These are phyloP conservation scores for Neonectria neomacrospora DNA, from an alignment of 2,329 filamentous ascomycete genomes.

Conservation along the genomic window DNA sequence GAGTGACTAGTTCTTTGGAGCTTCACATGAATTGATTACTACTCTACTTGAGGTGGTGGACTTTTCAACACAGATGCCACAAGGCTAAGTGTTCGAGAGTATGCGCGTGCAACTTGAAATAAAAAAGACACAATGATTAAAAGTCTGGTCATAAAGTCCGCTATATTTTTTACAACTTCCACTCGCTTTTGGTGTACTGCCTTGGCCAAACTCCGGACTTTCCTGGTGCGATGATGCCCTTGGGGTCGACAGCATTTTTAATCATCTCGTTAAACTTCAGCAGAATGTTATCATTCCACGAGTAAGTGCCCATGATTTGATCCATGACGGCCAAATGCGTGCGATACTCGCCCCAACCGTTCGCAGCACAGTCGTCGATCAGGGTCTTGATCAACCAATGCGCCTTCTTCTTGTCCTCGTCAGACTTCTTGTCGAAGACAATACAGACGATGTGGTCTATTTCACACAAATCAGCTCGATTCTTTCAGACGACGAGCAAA, in stretches of 20 bases:
- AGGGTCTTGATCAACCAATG: slow-evolving; percentile 48
- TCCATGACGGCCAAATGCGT: slow-evolving; percentile 60
- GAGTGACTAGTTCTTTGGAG: no score
- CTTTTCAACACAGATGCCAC: no score
- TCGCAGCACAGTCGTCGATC: slow-evolving; percentile 53
- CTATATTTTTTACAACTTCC: slow-evolving; percentile 4
- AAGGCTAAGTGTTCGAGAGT: not conserved
- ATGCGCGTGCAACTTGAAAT: no score
- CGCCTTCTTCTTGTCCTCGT: slow-evolving; percentile 49
- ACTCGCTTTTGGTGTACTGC: slow-evolving; percentile 19
- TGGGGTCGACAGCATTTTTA: slow-evolving; percentile 58
- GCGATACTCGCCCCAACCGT: slow-evolving; percentile 59
- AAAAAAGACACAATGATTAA: no score
- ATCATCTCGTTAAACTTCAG: slow-evolving; percentile 57
- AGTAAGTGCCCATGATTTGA: slow-evolving; percentile 59
- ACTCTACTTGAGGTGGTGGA: no score
- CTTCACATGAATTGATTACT: no score
- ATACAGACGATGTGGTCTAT: slow-evolving; percentile 59
- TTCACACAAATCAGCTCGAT: not conserved
- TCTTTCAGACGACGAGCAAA: not conserved
- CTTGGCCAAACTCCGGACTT: slow-evolving; percentile 52
- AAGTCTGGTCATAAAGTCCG: no score
- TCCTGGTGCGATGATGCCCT: slow-evolving; percentile 51
- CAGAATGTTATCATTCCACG: slow-evolving; percentile 54
- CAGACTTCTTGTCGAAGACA: slow-evolving; percentile 59